Percentiles rank a stretch among this genome's conserved stretches.
These are phyloP conservation scores for Tetracladium setigerum DNA, from an alignment of 495 filamentous ascomycete genomes.

Conservation along the genomic window DNA sequence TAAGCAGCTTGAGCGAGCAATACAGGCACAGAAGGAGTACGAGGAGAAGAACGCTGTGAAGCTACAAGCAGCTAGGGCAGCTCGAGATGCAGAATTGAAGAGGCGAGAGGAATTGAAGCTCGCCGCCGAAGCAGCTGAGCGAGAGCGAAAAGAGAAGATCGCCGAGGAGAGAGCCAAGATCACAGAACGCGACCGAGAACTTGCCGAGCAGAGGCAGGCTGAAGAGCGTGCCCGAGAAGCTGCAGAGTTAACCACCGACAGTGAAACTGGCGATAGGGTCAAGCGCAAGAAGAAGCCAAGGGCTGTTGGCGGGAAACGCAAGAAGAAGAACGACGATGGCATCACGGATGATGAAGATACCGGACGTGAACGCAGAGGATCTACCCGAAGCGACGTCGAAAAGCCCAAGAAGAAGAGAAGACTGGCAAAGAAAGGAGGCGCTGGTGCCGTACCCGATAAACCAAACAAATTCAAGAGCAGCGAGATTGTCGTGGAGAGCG, in stretches of 20 bases:
- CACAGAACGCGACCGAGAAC: slow-evolving; percentile 62
- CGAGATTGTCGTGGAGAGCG: slow-evolving; percentile 73
- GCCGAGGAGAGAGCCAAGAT: slow-evolving; percentile 75
- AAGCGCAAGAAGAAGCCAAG: slow-evolving; percentile 62
- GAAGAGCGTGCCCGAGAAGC: slow-evolving; percentile 63
- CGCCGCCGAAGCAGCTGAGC: slow-evolving; percentile 55
- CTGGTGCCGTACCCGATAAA: slow-evolving; percentile 15
- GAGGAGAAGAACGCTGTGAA: slow-evolving; percentile 88
- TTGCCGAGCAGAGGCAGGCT: slow-evolving; percentile 60
- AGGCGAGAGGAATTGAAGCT: slow-evolving; percentile 65
- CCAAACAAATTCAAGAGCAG: slow-evolving; percentile 66
- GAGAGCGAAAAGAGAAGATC: slow-evolving; percentile 67
- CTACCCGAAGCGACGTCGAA: slow-evolving; percentile 43
- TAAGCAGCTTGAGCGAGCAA: slow-evolving; percentile 76
- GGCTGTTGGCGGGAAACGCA: slow-evolving; percentile 43
- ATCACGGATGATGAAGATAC: slow-evolving; percentile 39
- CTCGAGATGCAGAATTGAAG: slow-evolving; percentile 67
- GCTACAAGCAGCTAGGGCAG: slow-evolving; percentile 63
- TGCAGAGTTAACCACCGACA: slow-evolving; percentile 67
- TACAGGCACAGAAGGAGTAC: slow-evolving; percentile 80
- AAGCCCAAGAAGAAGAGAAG: slow-evolving; percentile 52
- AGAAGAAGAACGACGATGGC: slow-evolving; percentile 57
- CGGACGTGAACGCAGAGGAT: slow-evolving; percentile 21
- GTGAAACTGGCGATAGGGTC: slow-evolving; percentile 66
- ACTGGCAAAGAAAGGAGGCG: slow-evolving; percentile 42